phyloP scores from a whole-genome alignment of 495 filamentous ascomycete genomes.

The Achaetomiella virescens region DNA sequence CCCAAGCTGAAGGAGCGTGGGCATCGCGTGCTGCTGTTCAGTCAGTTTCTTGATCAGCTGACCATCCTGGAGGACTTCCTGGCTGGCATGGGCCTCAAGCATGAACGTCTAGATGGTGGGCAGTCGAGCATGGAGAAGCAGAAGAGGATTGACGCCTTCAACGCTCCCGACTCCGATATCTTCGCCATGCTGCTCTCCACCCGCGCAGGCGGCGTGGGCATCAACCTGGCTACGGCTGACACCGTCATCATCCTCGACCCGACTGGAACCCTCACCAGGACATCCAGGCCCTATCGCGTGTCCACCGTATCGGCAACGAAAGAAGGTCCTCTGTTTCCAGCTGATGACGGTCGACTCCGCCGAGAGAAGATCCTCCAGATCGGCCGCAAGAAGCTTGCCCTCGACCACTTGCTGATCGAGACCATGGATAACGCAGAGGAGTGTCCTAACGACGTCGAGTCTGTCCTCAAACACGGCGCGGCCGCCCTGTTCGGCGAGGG shows the following conservation, averaged over 20 bases:
- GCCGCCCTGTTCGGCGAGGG: slow-evolving; percentile 78
- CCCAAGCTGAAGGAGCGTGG: slow-evolving; percentile 85
- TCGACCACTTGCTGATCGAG: slow-evolving; percentile 92
- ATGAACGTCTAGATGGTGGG: slow-evolving; percentile 79
- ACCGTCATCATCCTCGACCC: slow-evolving; percentile 98
- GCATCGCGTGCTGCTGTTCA: slow-evolving; percentile 91
- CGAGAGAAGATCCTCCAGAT: slow-evolving; percentile 97
- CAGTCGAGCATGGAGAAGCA: slow-evolving; percentile 80
- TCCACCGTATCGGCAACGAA: slow-evolving; percentile 95
- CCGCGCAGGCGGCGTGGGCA: slow-evolving; percentile 90
- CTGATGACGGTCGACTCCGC: slow-evolving; percentile 80
- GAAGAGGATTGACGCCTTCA: slow-evolving; percentile 87
- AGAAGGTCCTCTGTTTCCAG: slow-evolving; percentile 92
- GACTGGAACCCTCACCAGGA: slow-evolving; percentile 99
- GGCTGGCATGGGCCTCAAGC: slow-evolving; percentile 57
- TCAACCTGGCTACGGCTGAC: slow-evolving; percentile 94
- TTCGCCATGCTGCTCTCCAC: slow-evolving; percentile 93
- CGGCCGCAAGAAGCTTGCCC: slow-evolving; percentile 87
- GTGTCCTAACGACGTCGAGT: slow-evolving; percentile 69
- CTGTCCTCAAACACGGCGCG: slow-evolving; percentile 83
- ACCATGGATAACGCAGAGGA: slow-evolving; percentile 72
- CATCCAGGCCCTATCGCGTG: slow-evolving; percentile 88
- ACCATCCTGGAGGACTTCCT: slow-evolving; percentile 91
- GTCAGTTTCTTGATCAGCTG: slow-evolving; percentile 86
- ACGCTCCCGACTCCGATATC: slow-evolving; percentile 70